Evolutionary conservation across 2,329 filamentous ascomycete species (phyloP), one percentile per base, ranked within the genome.

Genomic region (Pestalotiopsis sp.): DNA sequence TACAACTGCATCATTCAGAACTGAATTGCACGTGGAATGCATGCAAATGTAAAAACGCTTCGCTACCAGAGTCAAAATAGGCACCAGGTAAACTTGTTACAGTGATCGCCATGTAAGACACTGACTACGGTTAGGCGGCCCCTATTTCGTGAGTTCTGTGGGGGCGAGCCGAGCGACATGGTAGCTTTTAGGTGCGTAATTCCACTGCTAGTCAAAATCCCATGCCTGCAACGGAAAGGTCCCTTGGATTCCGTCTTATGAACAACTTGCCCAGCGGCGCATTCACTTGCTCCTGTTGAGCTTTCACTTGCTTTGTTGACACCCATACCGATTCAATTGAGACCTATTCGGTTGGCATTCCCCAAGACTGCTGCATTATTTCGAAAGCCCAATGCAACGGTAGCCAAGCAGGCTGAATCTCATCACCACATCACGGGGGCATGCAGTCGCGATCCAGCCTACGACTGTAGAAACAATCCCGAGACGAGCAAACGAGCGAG

Each of bases 131-230:
- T 57, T 39, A 39, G 24, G n/a, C 30, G 61, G 52, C 58, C 55
- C 64, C 64, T 66, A 66, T 66, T 59, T 59, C 22, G 6, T 20
- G 38, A 30, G 20, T 22, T 44, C 38, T 65, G 48, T 20, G 26
- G 44, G 44, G 44, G 44, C 44, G 44, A 17, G 17, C 9, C 24
- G 57, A 39, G 62, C 62, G 26, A 56, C 24, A 20, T 26, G 30
- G 22, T 38, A 59, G 24, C 57, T 38, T 59, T 30, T 52, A 52
- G 17, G 10, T 52, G 44, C 44, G 20, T 52, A 9, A 20, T 52
- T 17, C 44, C 44, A 20, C n/a, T 52, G 6, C 44, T 52, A 52
- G 44, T 20, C 44, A 52, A 52, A 52, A 52, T 52, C 44, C n/a
- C 44, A 52, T 52, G 7, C 30, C 30, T 35, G 7, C 30, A 35